These are phyloP conservation scores for Amniculicola lignicola DNA, from an alignment of 495 filamentous ascomycete species.

Conservation along the genomic window DNA sequence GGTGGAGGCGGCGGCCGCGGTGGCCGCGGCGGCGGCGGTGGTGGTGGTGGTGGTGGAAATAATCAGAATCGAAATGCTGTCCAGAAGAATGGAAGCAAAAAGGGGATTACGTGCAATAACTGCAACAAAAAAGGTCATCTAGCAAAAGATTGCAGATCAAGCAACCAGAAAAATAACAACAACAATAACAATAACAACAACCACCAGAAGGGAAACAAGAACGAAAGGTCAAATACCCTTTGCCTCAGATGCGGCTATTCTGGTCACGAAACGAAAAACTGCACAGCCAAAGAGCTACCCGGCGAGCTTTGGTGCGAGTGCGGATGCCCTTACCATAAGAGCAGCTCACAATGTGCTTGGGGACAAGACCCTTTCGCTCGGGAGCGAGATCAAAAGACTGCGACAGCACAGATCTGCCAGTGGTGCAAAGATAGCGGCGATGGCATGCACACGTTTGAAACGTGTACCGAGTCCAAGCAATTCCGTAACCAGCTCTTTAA, in stretches of 20 bases:
- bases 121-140: no score
- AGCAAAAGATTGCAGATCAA: no score
- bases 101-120: background rate
- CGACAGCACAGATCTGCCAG: slow-evolving; percentile 11
- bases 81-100: background rate
- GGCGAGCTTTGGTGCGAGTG: slow-evolving; percentile 4
- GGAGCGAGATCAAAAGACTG: background rate
- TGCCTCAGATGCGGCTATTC: slow-evolving; percentile 1
- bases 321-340: slow-evolving; percentile 5
- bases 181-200: background rate
- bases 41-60: background rate
- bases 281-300: background rate
- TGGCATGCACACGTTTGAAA: slow-evolving; percentile 1
- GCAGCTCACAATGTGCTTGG: slow-evolving; percentile 1
- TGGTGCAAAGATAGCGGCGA: slow-evolving; percentile 14
- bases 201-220: background rate
- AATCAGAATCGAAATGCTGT: background rate
- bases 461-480: background rate
- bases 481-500: background rate
- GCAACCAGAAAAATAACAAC: background rate
- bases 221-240: background rate
- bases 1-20: background rate
- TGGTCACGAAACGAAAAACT: background rate
- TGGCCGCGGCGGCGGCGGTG: background rate
- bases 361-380: background rate